phyloP scores from a whole-genome alignment of 805 yeast species.

The Schwanniomyces sp. region DNA sequence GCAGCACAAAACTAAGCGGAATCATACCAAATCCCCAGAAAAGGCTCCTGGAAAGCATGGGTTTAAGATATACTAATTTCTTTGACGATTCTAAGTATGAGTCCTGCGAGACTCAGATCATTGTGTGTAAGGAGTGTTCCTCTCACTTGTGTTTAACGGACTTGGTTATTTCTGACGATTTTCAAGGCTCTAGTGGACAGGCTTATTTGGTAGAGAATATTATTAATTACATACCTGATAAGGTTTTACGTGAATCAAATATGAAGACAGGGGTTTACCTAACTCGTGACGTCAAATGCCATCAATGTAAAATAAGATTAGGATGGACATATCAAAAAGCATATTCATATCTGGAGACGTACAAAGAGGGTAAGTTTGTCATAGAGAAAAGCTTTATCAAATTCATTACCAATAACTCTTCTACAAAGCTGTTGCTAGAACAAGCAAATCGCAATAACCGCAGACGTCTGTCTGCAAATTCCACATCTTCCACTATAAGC shows the following conservation, averaged over 20 bases:
- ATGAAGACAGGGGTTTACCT: slow-evolving; percentile 42
- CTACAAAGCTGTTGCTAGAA: slow-evolving; percentile 31
- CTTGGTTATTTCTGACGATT: slow-evolving; percentile 37
- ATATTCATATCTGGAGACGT: slow-evolving; percentile 31
- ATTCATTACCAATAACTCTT: slow-evolving; percentile 33
- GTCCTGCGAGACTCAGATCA: slow-evolving; percentile 34
- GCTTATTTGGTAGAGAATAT: slow-evolving; percentile 41
- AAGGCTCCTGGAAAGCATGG: slow-evolving; percentile 22
- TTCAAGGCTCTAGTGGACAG: slow-evolving; percentile 39
- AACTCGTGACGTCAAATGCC: slow-evolving; percentile 37
- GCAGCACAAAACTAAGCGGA: neutral
- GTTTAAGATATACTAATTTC: slow-evolving; percentile 38
- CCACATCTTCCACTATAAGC: slow-evolving; percentile 3
- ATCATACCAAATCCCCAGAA: neutral
- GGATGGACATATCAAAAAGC: slow-evolving; percentile 46
- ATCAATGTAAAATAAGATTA: slow-evolving; percentile 33
- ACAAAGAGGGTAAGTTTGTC: slow-evolving; percentile 46
- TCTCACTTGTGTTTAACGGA: slow-evolving; percentile 39
- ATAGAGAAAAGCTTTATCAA: slow-evolving; percentile 37
- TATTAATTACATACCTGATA: slow-evolving; percentile 32
- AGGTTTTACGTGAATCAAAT: slow-evolving; percentile 26
- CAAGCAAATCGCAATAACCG: slow-evolving; percentile 24
- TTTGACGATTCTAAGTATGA: slow-evolving; percentile 39
- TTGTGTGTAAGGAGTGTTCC: slow-evolving; percentile 40
- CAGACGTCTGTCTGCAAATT: slow-evolving; percentile 11